Evolutionary conservation across 2,329 filamentous ascomycete species (phyloP).

Genomic region (Tolypocladium cylindrosporum): DNA sequence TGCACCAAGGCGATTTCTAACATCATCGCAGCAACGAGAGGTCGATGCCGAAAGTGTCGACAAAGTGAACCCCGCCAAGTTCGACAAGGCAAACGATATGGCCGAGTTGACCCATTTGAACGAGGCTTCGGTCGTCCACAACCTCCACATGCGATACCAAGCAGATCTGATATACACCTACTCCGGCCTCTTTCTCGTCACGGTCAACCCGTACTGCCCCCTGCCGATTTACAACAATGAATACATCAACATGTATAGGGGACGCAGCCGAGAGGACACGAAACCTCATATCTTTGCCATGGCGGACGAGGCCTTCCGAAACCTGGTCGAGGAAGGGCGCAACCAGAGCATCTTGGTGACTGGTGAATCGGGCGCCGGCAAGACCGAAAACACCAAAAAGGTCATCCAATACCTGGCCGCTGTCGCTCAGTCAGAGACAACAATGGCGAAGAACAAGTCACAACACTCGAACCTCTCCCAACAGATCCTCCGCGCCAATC

Average conservation of each 20-base stretch:
- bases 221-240: slow-evolving; percentile 94
- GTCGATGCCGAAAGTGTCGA: slow-evolving; percentile 81
- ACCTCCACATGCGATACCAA: slow-evolving; percentile 89
- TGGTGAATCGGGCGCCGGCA: slow-evolving; percentile 93
- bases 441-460: slow-evolving; percentile 44
- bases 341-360: slow-evolving; percentile 98
- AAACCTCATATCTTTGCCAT: slow-evolving; percentile 97
- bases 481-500: slow-evolving; percentile 91
- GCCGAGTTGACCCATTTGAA: slow-evolving; percentile 96
- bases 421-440: slow-evolving; percentile 75
- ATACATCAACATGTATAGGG: slow-evolving; percentile 97
- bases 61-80: slow-evolving; percentile 98
- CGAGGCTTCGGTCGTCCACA: slow-evolving; percentile 95
- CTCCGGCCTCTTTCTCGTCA: slow-evolving; percentile 91
- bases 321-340: slow-evolving; percentile 85
- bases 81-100: slow-evolving; percentile 99
- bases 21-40: slow-evolving; percentile 60
- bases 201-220: slow-evolving; percentile 92
- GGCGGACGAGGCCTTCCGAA: slow-evolving; percentile 93
- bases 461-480: slow-evolving; percentile 81
- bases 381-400: slow-evolving; percentile 99
- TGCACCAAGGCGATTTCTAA: slow-evolving; percentile 8
- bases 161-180: slow-evolving; percentile 97
- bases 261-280: slow-evolving; percentile 81
- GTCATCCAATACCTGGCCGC: slow-evolving; percentile 97